These are phyloP conservation scores for Solanum pennellii DNA, from an alignment of 257 asterid genomes.

Conservation along the genomic window DNA sequence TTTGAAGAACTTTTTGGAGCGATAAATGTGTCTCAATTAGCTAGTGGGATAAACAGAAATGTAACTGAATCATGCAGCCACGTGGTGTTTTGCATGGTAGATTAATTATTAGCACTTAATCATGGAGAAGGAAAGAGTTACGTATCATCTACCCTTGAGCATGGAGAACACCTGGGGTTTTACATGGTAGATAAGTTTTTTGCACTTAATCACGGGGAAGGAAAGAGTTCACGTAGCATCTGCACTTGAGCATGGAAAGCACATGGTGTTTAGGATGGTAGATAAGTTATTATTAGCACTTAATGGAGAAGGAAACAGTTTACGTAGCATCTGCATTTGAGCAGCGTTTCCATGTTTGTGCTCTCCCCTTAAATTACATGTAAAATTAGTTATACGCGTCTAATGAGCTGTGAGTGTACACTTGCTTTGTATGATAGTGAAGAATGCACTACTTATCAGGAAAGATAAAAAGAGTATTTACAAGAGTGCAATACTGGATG, in stretches of 20 bases:
- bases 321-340: neutral
- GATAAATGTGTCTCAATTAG: neutral
- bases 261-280: conserved; percentile 6
- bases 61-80: neutral
- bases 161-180: neutral
- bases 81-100: conserved; percentile 5
- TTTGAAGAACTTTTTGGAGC: neutral
- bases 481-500: neutral
- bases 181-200: neutral
- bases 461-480: neutral
- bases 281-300: neutral
- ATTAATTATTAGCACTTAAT: neutral
- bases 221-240: neutral
- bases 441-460: neutral
- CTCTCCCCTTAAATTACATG: neutral
- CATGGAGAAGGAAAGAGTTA: neutral
- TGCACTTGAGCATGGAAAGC: neutral
- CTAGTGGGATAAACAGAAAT: neutral
- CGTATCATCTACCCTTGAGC: neutral
- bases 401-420: neutral
- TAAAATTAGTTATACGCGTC: neutral
- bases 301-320: neutral
- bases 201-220: neutral
- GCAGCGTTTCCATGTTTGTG: neutral
- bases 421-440: neutral